These are phyloP conservation scores for Aspergillus tamarii DNA, from an alignment of 2,329 filamentous ascomycete genomes.

Conservation along the genomic window DNA sequence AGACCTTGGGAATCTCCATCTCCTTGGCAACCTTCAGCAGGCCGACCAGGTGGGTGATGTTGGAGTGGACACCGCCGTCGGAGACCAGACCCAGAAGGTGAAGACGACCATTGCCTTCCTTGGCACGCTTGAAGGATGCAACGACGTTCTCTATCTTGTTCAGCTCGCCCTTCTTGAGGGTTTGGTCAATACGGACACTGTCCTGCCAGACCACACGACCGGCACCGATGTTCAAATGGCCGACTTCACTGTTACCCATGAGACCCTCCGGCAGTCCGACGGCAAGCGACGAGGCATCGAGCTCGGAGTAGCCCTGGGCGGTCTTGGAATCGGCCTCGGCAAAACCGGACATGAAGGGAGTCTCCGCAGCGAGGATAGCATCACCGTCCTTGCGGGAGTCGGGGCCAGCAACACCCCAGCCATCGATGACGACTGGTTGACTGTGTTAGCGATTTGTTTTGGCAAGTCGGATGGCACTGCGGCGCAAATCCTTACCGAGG, in stretches of 20 bases:
- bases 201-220: slow-evolving; percentile 98
- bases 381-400: slow-evolving; percentile 85
- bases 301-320: slow-evolving; percentile 82
- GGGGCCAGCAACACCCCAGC: slow-evolving; percentile 87
- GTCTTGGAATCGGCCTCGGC: slow-evolving; percentile 67
- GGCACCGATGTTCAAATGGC: slow-evolving; percentile 97
- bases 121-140: slow-evolving; percentile 75
- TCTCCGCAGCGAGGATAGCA: slow-evolving; percentile 91
- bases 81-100: slow-evolving; percentile 92
- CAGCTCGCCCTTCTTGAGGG: slow-evolving; percentile 83
- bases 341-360: slow-evolving; percentile 93
- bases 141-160: slow-evolving; percentile 76
- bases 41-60: slow-evolving; percentile 89
- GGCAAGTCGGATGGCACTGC: slow-evolving; percentile 24
- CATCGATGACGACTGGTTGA: slow-evolving; percentile 90
- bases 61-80: slow-evolving; percentile 94
- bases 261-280: slow-evolving; percentile 94
- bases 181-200: slow-evolving; percentile 92
- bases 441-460: slow-evolving; percentile 24
- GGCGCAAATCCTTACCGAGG: slow-evolving; percentile 58
- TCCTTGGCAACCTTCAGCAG: slow-evolving; percentile 90
- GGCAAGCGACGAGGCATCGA: slow-evolving; percentile 93
- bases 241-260: slow-evolving; percentile 99
- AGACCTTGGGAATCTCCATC: slow-evolving; percentile 83
- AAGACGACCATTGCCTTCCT: slow-evolving; percentile 85